Base-by-base conservation (phyloP, 2,329 filamentous ascomycete genomes). In the Trichophyton simii region DNA sequence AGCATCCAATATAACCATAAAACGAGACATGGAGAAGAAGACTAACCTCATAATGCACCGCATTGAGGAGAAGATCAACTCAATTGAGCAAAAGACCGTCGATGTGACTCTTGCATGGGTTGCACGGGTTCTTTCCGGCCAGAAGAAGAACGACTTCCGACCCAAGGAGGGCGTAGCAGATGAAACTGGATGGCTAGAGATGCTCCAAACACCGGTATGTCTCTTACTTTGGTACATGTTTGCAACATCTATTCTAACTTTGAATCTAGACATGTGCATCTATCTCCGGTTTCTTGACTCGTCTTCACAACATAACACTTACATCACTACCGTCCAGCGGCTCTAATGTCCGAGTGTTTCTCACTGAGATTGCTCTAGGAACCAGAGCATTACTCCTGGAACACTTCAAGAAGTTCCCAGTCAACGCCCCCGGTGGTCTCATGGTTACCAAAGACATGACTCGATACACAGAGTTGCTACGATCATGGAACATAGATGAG, bases 381-480 rank as follows among this genome's bases (percentile, higher is more conserved):
- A 80, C 96, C 41, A 86, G 91, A 66, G 78, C 82, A 58, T 82
- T 95, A 8, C 82, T 99, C 3, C 85, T 99, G 65, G 89, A 94
- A 64, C 94, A 99, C 75, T 89, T 97, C 76, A 94, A 95, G 70
- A 91, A 89, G 69, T 99, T 95, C 77, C 85, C 87, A 63, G 90
- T 99, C 66, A 96, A 91, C 67, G 89, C 91, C 46, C 91, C 92
- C 0, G 94, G 94, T 64, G 94, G 91, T 1, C 83, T 99, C 55
- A 94, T 96, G 83, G 89, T 97, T 28, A 92, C 88, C 41, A 95
- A 97, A 76, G 94, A 99, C 72, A 91, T 97, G 72, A 89, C 90
- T 41, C 91, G 90, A 71, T 99, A 99, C 73, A 88, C 89, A 7
- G 87, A 91, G 63, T 84, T 95, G 9, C 80, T 99, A 66, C 85